phyloP scores from a whole-genome alignment of 768 basidiomycete genomes.

The Hebeloma cylindrosporum region DNA sequence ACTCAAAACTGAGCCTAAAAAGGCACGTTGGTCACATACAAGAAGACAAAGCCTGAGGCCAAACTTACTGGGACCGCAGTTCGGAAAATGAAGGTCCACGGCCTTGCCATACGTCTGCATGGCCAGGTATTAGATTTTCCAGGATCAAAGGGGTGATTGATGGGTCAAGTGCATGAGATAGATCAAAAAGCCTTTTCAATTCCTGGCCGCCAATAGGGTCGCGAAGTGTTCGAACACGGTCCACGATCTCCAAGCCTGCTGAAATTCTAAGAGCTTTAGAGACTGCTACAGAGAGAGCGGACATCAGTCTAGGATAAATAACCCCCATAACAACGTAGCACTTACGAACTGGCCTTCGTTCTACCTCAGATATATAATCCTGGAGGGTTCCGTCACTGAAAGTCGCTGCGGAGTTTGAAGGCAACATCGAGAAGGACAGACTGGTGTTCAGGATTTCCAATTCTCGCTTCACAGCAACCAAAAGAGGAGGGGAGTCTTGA shows the following conservation, averaged over 20 bases:
- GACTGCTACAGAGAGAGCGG: conserved; percentile 39
- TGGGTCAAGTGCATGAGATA: conserved; percentile 41
- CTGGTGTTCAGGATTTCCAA: conserved; percentile 16
- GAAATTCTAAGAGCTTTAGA: conserved; percentile 32
- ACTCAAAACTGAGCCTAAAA: conserved; percentile 13
- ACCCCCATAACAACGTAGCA: too few relatives aligned
- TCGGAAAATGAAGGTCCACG: conserved; percentile 28
- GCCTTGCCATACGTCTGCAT: conserved; percentile 44
- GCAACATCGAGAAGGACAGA: conserved; percentile 13
- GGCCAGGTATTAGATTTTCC: conserved; percentile 43
- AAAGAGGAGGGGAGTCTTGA: conserved; percentile 38
- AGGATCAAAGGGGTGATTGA: conserved; percentile 44
- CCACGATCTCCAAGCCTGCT: conserved; percentile 58
- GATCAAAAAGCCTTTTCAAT: conserved; percentile 38
- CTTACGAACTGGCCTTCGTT: too few relatives aligned
- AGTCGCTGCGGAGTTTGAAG: neutral
- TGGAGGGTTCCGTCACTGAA: neutral
- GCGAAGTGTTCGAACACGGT: conserved; percentile 56
- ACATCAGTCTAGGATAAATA: too few relatives aligned
- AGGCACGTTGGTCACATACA: too few relatives aligned
- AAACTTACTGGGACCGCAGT: conserved; percentile 30
- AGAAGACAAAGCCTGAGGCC: too few relatives aligned
- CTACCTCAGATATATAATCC: conserved; percentile 4
- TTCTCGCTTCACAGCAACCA: conserved; percentile 15
- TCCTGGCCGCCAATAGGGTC: conserved; percentile 36